Conservation (phyloP, 2,329 filamentous ascomycete genomes). For the Apiospora marii region DNA sequence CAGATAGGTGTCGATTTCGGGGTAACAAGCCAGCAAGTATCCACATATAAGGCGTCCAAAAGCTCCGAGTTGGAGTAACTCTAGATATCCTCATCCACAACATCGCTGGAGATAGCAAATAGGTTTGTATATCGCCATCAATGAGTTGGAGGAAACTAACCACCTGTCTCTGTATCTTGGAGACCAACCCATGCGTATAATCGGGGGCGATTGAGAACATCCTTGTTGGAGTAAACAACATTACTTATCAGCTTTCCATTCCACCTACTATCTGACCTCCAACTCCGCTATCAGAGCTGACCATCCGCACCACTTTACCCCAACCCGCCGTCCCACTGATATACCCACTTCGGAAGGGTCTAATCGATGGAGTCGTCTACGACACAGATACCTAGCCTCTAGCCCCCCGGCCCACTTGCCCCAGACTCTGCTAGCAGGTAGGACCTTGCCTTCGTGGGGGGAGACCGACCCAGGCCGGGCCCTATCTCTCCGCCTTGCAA, state of each 20-base stretch:
- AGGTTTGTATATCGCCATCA: neutral
- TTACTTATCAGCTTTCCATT: too few relatives aligned
- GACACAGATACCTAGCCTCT: neutral
- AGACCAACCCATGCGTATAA: too few relatives aligned
- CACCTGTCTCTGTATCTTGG: too few relatives aligned
- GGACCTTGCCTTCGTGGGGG: neutral
- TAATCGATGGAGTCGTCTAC: neutral
- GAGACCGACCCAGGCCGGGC: neutral
- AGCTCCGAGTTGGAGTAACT: neutral
- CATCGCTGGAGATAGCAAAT: too few relatives aligned
- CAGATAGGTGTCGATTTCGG: neutral
- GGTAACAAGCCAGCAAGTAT: neutral
- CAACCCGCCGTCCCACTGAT: neutral
- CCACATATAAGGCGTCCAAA: neutral
- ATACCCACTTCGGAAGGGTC: neutral
- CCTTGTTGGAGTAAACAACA: too few relatives aligned
- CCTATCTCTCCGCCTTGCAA: neutral
- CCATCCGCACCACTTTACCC: neutral
- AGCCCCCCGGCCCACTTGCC: constrained; percentile 1
- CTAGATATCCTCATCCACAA: too few relatives aligned
- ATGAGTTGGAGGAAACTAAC: too few relatives aligned
- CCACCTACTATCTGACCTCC: too few relatives aligned
- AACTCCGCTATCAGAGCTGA: neutral
- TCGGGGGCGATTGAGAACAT: too few relatives aligned
- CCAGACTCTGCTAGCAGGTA: neutral